Evolutionary conservation across 177 flowering plant species (phyloP), one percentile per base, ranked within the genome.

Genomic region (Vitis hybrid): DNA sequence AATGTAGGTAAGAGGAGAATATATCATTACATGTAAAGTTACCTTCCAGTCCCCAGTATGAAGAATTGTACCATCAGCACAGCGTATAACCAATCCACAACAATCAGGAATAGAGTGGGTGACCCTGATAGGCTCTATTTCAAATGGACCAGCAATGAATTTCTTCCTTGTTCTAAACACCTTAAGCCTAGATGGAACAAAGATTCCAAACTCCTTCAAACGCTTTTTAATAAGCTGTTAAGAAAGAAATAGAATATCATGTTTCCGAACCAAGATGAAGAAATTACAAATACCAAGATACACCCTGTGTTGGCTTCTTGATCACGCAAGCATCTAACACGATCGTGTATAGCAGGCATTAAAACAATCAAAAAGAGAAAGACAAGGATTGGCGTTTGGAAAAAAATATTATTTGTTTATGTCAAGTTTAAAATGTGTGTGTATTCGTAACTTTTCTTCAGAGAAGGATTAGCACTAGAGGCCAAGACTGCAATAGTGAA

Each of bases 21-120:
- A 26, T 62, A 12, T 52, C 33, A 69, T 3, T 26, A 48, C 52
- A 45, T 51, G 56, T 50, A 73, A 33, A n/a, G 3, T 58, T 77
- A 91, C 99, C 96, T 96, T 96, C 99, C 99, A 96, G 80, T 96
- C 99, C 74, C 99, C 99, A 64, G 99, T 96, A 78, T 96, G 99
- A 76, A 96, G 89, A 77, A 96, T 96, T 73, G 91, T 93, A 55
- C 99, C 99, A 85, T 93, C 98, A 74, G 86, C 65, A 80, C 98
- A 96, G 7, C 99, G 98, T 65, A 96, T 92, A 58, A 96, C 97
- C 78, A 96, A 74, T 63, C 99, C 99, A 80, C 86, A 90, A 77
- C 98, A 96, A 85, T 96, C 99, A 69, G 99, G 99, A 76, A 96
- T 96, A 67, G 99, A 93, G 89, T 96, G 99, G 60, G 98, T 96